phyloP scores from a whole-genome alignment of 345 rosid species.

The Syzygium grande region DNA sequence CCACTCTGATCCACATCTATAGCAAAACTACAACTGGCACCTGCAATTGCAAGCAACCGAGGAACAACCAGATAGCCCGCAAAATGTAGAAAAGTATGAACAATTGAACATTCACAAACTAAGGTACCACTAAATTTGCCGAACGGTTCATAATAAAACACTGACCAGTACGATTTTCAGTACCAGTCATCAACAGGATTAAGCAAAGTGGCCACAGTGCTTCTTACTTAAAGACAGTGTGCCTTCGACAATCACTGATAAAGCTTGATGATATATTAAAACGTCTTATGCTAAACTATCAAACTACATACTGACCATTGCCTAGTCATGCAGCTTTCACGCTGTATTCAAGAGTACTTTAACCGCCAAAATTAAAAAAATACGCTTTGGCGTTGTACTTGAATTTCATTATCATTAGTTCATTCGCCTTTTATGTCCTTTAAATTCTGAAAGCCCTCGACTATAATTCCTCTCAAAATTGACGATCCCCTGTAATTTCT shows the following conservation, averaged over 20 bases:
- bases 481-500: neutral
- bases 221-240: neutral
- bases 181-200: neutral
- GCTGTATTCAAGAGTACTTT: neutral
- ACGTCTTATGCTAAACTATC: neutral
- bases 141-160: neutral
- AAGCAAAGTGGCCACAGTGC: neutral
- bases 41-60: conserved; percentile 10
- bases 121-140: neutral
- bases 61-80: neutral
- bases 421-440: neutral
- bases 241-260: neutral
- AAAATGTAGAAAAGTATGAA: neutral
- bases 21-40: conserved; percentile 30
- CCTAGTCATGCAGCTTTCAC: neutral
- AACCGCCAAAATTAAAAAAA: neutral
- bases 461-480: neutral
- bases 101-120: neutral
- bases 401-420: neutral
- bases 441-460: neutral
- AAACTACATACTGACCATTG: neutral
- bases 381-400: neutral
- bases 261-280: neutral
- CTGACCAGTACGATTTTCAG: neutral
- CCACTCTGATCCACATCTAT: conserved; percentile 22